Base-by-base conservation (phyloP, 225 moss, liverwort and hornwort genomes). In the Asterella californica region DNA sequence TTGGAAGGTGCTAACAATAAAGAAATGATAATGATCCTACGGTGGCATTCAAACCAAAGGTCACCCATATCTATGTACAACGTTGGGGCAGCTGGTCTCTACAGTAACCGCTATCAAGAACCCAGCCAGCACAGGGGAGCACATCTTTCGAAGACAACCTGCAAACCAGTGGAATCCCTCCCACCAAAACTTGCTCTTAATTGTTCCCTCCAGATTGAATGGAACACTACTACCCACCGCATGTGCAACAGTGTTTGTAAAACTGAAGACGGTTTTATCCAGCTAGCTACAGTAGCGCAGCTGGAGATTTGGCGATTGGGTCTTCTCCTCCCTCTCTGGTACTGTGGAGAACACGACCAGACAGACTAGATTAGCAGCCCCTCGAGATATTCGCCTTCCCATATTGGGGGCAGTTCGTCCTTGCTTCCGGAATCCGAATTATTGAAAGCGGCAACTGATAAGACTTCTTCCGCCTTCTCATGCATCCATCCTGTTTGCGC, bases 351-450 rank as follows among this genome's bases (percentile, higher is more conserved):
- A 67, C 34, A 67, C 67, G 30, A 67, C 67, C 67, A 67, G 67
- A 67, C 65, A 29, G 65, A 65, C 65, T 65, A 65, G 65, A 65
- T 65, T 65, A 65, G 65, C 65, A 65, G 65, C 65, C 65, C n/a
- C 67, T 67, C 67, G 67, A 67, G 32, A 34, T 34, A 34, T 67
- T 67, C 67, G 67, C 67, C 67, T 67, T 36, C 30, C 67, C 34
- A 67, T 29, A 29, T 67, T 65, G 65, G 65, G 30, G 65, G 65
- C 65, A 67, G 67, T 36, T 36, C 18, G 67, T 67, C 67, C 67
- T 67, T 67, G 15, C 15, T 33, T 67, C 67, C 15, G 42, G 27
- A 62, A 32, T 36, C 34, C 10, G 12, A 34, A 36, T 67, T 67
- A 36, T 36, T 34, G 34, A 33, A 67, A 34, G n/a, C 61, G 34